Percentiles rank a stretch among this genome's conserved stretches.
These are phyloP conservation scores for Pleurotus eryngii DNA, from an alignment of 768 basidiomycete genomes.

Conservation along the genomic window DNA sequence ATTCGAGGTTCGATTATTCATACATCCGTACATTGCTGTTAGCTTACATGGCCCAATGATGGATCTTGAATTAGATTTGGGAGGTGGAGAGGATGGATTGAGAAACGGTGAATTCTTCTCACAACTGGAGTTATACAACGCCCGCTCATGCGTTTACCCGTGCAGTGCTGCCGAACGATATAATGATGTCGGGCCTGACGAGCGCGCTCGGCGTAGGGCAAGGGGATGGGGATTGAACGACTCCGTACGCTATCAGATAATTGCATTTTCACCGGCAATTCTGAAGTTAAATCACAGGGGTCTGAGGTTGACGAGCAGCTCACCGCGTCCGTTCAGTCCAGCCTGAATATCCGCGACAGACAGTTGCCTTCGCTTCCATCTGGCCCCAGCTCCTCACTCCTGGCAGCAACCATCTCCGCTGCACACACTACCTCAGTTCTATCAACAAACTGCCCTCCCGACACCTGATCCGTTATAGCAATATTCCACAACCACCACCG, in stretches of 20 bases:
- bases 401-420: background rate
- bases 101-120: slow-evolving; percentile 62
- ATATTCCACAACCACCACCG: background rate
- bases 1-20: slow-evolving; percentile 61
- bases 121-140: background rate
- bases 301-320: slow-evolving; percentile 1
- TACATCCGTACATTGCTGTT: background rate
- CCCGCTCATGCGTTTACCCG: slow-evolving; percentile 3
- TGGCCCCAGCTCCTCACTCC: background rate
- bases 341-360: background rate
- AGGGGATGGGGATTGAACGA: slow-evolving; percentile 68
- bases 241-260: background rate
- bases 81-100: slow-evolving; percentile 84
- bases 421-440: background rate
- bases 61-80: slow-evolving; percentile 57
- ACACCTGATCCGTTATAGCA: background rate
- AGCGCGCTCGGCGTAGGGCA: slow-evolving; percentile 50
- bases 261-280: background rate
- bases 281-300: background rate
- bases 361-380: slow-evolving; percentile 1
- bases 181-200: slow-evolving; percentile 57
- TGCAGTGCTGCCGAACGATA: slow-evolving; percentile 83
- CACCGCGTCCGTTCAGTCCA: background rate
- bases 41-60: slow-evolving; percentile 4
- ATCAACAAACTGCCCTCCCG: background rate